Evolutionary conservation across 192 early-diverging fungal genomes (phyloP).

Genomic region (Rhizophlyctis rosea): DNA sequence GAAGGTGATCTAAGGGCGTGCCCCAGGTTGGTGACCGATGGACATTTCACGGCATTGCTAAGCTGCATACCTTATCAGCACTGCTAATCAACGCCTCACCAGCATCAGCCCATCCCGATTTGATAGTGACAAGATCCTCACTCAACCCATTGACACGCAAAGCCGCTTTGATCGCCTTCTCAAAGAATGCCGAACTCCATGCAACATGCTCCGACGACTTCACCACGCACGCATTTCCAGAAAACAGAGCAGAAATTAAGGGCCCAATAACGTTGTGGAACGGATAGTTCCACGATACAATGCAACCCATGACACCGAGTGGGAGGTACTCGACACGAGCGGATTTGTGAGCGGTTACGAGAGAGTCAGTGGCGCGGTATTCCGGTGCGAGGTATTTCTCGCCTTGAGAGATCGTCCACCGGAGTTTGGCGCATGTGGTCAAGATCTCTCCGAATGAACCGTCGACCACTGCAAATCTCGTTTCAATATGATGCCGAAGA

Average conservation of each 20-base stretch:
- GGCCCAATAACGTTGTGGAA: constrained; percentile 71
- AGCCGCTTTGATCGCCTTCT: constrained; percentile 60
- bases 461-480: no score
- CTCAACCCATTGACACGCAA: constrained; percentile 71
- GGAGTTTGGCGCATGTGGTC: no score
- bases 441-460: no score
- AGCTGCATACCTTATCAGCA: constrained; percentile 29
- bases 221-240: constrained; percentile 82
- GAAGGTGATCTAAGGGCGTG: constrained; percentile 71
- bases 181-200: constrained; percentile 72
- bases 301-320: no score
- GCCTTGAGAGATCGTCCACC: no score
- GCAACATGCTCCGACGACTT: constrained; percentile 84
- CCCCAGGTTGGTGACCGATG: constrained; percentile 17
- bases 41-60: no score
- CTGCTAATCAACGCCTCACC: constrained; percentile 66
- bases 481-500: no score
- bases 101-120: constrained; percentile 77
- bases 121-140: constrained; percentile 73
- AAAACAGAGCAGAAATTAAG: constrained; percentile 75
- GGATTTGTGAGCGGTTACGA: no score
- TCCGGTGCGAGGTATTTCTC: no score
- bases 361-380: no score
- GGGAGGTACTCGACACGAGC: no score
- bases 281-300: no score